phyloP scores from a whole-genome alignment of 495 filamentous ascomycete genomes.

The Beverwykella pulmonaria region DNA sequence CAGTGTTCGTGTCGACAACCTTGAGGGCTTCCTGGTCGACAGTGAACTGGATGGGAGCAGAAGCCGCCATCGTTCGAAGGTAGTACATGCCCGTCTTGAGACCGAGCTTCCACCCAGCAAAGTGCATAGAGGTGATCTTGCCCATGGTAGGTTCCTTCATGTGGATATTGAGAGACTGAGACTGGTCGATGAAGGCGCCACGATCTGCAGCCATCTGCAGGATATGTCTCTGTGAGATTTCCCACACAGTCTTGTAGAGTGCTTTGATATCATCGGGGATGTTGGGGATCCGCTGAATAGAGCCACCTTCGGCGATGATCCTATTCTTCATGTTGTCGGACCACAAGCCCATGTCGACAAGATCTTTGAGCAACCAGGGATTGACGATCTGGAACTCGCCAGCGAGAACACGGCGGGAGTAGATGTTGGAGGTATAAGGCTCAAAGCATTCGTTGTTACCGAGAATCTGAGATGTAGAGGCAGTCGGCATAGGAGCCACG shows the following conservation, averaged over 20 bases:
- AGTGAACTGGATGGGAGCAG: conserved; percentile 97
- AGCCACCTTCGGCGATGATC: conserved; percentile 95
- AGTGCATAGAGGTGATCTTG: conserved; percentile 99
- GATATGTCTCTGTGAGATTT: conserved; percentile 94
- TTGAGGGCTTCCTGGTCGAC: conserved; percentile 96
- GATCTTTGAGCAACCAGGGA: conserved; percentile 96
- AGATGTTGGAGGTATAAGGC: conserved; percentile 99
- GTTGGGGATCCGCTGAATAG: conserved; percentile 93
- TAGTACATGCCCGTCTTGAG: conserved; percentile 99
- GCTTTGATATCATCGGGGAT: conserved; percentile 95
- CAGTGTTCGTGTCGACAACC: conserved; percentile 81
- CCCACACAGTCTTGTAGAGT: conserved; percentile 99
- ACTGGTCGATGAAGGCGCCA: conserved; percentile 98
- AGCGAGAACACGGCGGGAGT: conserved; percentile 95
- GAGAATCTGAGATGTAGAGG: conserved; percentile 92
- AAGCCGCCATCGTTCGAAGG: conserved; percentile 94
- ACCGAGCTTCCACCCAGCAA: conserved; percentile 97
- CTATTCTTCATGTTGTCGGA: conserved; percentile 99
- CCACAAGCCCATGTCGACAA: conserved; percentile 97
- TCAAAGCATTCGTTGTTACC: conserved; percentile 99
- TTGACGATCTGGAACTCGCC: conserved; percentile 99
- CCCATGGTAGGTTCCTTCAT: conserved; percentile 99
- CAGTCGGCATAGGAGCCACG: conserved; percentile 96
- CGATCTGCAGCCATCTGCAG: conserved; percentile 98
- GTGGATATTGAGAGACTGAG: conserved; percentile 98